Conservation (phyloP, 192 early-diverging fungal genomes). For the Backusella macrospora region DNA sequence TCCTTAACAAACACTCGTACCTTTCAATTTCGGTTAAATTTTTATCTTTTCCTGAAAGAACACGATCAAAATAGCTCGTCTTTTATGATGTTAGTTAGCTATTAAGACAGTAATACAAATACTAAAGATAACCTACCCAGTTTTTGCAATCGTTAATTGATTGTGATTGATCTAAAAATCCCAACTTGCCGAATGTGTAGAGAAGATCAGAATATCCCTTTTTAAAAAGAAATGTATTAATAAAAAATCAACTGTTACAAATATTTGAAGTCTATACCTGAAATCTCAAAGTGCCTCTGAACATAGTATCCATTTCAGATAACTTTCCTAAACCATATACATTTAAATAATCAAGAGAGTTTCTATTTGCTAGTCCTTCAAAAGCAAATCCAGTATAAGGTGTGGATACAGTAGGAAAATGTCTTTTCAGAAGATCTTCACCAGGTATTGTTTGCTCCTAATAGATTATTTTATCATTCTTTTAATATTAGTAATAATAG, state of each 20-base stretch:
- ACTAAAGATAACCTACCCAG: conserved; percentile 44
- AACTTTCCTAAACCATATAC: conserved; percentile 80
- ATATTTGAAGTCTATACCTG: conserved; percentile 39
- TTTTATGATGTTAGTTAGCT: conserved; percentile 17
- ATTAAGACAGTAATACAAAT: not conserved
- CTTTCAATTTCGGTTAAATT: conserved; percentile 4
- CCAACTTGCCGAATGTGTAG: conserved; percentile 74
- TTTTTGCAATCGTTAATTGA: conserved; percentile 27
- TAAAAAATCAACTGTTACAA: not conserved
- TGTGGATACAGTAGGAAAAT: conserved; percentile 75
- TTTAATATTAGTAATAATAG: not conserved
- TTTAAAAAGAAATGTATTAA: not conserved
- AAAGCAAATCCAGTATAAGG: conserved; percentile 84
- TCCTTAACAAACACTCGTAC: conserved; percentile 37
- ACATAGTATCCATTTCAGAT: conserved; percentile 83
- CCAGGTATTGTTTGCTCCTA: conserved; percentile 67
- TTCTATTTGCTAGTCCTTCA: conserved; percentile 94
- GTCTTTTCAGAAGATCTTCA: conserved; percentile 65
- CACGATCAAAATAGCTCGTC: conserved; percentile 46
- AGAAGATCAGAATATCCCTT: conserved; percentile 89
- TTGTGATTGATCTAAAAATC: conserved; percentile 66
- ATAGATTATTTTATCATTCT: conserved; percentile 20
- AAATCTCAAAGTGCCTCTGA: conserved; percentile 93
- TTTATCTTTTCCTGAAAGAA: conserved; percentile 34
- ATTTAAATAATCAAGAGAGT: conserved; percentile 87